Evolutionary conservation across 306 rosid genomes (phyloP), one percentile per base, ranked within the genome.

Genomic region (Gillenia trifoliata): DNA sequence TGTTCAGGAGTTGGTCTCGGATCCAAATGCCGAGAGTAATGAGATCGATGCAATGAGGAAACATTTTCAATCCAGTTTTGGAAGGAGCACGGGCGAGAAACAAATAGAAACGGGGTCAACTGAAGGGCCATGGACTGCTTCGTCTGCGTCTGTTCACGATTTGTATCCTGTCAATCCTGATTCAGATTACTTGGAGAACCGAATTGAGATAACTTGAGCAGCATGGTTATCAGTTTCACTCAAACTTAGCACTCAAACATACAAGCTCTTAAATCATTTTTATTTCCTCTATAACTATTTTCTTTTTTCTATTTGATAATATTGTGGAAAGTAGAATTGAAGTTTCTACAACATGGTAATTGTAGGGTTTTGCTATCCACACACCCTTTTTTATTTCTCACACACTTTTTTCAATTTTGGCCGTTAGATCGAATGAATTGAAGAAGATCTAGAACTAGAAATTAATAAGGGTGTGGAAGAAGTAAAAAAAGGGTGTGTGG

Each of bases 81-180:
- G 74, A 60, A 61, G 28, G n/a, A 47, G 8, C 22, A n/a, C 0
- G 13, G 6, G 45, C 19, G 76, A 72, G 36, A 66, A 33, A 45
- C 82, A 55, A 50, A 78, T 62, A 41, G 67, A 69, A 2, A 76
- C 74, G 1, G 16, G 29, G 20, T 75, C 83, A 57, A 43, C 26
- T 7, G 85, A 78, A 16, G 76, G 68, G 4, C 79, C 79, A 4
- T 69, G 64, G 56, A 75, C 73, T 5, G 67, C 64, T 63, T 31
- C 85, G 29, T 75, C 82, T 11, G 29, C 80, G 5, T 80, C 80
- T 20, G 83, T 15, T 8, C 41, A 38, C 3, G 83, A 81, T 69
- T 76, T 83, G 12, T 83, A 80, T 60, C 85, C 85, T 0, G 26
- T 76, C 66, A 76, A 57, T 25, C 66, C 77, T 7, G 30, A 75